Conservation (phyloP, 768 basidiomycete species). For the Psilocybe tampanensis region DNA sequence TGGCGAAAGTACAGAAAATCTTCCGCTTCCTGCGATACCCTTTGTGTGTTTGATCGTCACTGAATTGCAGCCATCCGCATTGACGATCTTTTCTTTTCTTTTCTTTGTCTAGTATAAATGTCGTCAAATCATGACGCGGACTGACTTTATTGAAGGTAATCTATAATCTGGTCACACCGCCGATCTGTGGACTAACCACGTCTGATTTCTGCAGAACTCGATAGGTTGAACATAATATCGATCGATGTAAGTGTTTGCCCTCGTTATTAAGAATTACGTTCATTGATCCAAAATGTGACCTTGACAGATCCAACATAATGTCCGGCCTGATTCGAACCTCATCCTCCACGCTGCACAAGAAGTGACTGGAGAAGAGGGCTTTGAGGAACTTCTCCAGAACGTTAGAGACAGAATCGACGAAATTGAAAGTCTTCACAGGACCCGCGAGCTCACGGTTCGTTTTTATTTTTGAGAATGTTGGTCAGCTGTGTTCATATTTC, state of each 20-base stretch:
- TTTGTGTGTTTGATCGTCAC: conserved; percentile 43
- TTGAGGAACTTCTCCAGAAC: conserved; percentile 73
- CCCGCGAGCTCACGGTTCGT: conserved; percentile 72
- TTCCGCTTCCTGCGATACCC: conserved; percentile 64
- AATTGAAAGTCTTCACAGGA: conserved; percentile 84
- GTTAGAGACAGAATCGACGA: conserved; percentile 81
- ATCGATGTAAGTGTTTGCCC: conserved; percentile 63
- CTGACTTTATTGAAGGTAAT: conserved; percentile 80
- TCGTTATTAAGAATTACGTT: neutral
- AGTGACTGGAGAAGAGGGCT: conserved; percentile 74
- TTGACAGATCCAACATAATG: conserved; percentile 66
- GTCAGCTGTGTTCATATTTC: neutral
- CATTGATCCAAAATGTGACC: neutral
- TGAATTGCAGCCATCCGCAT: no score
- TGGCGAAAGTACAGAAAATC: conserved; percentile 35
- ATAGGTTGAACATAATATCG: conserved; percentile 70
- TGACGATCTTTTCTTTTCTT: neutral
- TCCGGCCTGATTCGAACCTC: conserved; percentile 80
- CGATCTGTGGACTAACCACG: neutral
- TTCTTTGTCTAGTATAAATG: conserved; percentile 54
- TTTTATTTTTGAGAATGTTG: neutral
- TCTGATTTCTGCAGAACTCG: conserved; percentile 48
- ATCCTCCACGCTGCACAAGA: conserved; percentile 72
- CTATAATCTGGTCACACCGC: neutral
- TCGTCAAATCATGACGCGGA: conserved; percentile 80